Conservation (phyloP, 805 yeast genomes). For the Wickerhamomyces queroliae region DNA sequence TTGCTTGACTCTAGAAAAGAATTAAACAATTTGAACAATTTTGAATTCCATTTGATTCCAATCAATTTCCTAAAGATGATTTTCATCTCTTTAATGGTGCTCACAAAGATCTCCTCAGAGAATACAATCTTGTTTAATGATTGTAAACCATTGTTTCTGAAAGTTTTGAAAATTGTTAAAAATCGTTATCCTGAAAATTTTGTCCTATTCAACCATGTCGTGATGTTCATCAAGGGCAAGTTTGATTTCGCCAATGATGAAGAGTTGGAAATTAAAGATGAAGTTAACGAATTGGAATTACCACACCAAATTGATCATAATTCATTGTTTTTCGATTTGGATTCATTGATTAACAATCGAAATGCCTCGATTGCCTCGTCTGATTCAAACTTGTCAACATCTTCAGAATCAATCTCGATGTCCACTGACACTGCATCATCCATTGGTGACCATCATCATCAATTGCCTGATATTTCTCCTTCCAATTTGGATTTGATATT, state of each 20-base stretch:
- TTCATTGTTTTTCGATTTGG: background rate
- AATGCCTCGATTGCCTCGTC: background rate
- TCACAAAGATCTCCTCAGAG: slow-evolving; percentile 8
- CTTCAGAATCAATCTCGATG: slow-evolving; percentile 1
- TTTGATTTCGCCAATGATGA: background rate
- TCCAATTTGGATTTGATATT: slow-evolving; percentile 9
- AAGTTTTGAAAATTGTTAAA: slow-evolving; percentile 12
- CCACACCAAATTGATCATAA: background rate
- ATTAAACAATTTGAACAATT: slow-evolving; percentile 13
- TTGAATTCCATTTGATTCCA: slow-evolving; percentile 23
- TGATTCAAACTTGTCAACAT: background rate
- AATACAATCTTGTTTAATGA: slow-evolving; percentile 9
- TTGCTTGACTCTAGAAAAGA: slow-evolving; percentile 4
- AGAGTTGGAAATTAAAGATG: background rate
- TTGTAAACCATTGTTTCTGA: slow-evolving; percentile 9
- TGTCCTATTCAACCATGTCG: slow-evolving; percentile 14
- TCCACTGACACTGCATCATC: slow-evolving; percentile 4
- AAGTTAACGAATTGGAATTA: background rate
- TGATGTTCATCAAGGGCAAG: background rate
- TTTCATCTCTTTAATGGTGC: slow-evolving; percentile 15
- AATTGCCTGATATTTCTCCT: slow-evolving; percentile 9
- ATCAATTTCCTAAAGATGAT: slow-evolving; percentile 20
- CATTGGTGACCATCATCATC: slow-evolving; percentile 9
- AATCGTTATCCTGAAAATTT: slow-evolving; percentile 23
- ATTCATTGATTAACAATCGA: background rate